phyloP scores from a whole-genome alignment of 2,329 filamentous ascomycete species.

The Colletotrichum camelliae region DNA sequence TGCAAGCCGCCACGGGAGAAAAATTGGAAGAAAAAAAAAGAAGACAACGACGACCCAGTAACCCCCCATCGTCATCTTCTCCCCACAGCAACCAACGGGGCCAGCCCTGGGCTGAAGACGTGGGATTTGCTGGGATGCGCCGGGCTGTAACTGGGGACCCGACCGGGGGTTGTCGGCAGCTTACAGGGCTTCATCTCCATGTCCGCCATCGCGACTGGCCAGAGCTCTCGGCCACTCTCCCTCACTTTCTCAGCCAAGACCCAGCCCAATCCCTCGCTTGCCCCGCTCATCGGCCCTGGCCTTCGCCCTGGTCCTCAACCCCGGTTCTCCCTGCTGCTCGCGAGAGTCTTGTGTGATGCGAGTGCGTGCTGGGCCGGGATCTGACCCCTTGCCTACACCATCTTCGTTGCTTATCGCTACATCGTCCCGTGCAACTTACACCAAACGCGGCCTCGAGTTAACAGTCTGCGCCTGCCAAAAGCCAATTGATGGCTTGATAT shows the following conservation, averaged over 20 bases:
- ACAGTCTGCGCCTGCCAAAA: background rate
- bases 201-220: slow-evolving; percentile 16
- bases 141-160: background rate
- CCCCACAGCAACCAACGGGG: slow-evolving; percentile 22
- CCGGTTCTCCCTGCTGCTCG: background rate
- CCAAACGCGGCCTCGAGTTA: background rate
- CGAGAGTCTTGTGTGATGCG: background rate
- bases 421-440: slow-evolving; percentile 3
- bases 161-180: slow-evolving; percentile 8
- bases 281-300: slow-evolving; percentile 11
- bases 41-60: slow-evolving; percentile 2
- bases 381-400: background rate
- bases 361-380: slow-evolving; percentile 9
- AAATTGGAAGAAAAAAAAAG: background rate
- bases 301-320: background rate
- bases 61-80: slow-evolving; percentile 22
- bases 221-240: slow-evolving; percentile 17
- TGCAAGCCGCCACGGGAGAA: background rate
- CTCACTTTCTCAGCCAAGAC: slow-evolving; percentile 10
- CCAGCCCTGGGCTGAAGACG: slow-evolving; percentile 20
- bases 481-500: background rate
- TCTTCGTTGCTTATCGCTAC: slow-evolving; percentile 12
- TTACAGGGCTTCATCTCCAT: slow-evolving; percentile 18
- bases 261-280: slow-evolving; percentile 12
- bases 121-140: slow-evolving; percentile 17